Conservation (phyloP, 1,284 basidiomycete genomes). For the Hortiboletus rubellus region DNA sequence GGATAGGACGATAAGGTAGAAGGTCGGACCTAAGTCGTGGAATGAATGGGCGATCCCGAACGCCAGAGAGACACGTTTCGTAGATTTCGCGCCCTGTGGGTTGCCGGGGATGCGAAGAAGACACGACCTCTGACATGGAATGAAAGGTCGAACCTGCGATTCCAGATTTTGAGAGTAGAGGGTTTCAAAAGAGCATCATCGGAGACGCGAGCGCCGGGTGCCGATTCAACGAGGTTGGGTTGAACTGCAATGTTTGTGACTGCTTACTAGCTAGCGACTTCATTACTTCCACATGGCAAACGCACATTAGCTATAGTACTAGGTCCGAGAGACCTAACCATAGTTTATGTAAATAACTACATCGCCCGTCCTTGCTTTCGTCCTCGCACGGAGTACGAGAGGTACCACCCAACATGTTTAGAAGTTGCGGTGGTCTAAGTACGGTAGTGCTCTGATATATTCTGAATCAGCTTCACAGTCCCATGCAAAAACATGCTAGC, state of each 20-base stretch:
- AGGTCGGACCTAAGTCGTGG: constrained; percentile 59
- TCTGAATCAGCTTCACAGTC: constrained; percentile 25
- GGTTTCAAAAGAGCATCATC: constrained; percentile 34
- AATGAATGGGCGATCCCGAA: constrained; percentile 55
- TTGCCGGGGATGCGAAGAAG: constrained; percentile 18
- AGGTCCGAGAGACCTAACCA: constrained; percentile 9
- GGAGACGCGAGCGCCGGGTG: constrained; percentile 2
- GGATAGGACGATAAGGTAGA: constrained; percentile 39
- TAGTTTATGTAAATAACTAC: constrained; percentile 37
- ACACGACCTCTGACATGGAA: constrained; percentile 27
- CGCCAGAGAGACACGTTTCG: constrained; percentile 51
- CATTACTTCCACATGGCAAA: constrained; percentile 27
- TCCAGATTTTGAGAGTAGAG: constrained; percentile 11
- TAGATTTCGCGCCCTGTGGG: constrained; percentile 48
- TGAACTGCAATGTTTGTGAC: constrained; percentile 30
- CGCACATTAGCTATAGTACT: constrained; percentile 9
- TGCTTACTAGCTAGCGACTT: constrained; percentile 28
- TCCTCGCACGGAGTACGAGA: constrained; percentile 18
- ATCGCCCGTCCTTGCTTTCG: constrained; percentile 12
- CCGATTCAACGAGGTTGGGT: constrained; percentile 20
- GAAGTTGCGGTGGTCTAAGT: constrained; percentile 14
- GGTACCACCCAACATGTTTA: constrained; percentile 6
- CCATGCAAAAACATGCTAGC: constrained; percentile 18
- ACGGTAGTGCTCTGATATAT: constrained; percentile 28
- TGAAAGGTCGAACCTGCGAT: constrained; percentile 23